Conservation (phyloP, 164 flowering plant genomes). For the Piper longum region DNA sequence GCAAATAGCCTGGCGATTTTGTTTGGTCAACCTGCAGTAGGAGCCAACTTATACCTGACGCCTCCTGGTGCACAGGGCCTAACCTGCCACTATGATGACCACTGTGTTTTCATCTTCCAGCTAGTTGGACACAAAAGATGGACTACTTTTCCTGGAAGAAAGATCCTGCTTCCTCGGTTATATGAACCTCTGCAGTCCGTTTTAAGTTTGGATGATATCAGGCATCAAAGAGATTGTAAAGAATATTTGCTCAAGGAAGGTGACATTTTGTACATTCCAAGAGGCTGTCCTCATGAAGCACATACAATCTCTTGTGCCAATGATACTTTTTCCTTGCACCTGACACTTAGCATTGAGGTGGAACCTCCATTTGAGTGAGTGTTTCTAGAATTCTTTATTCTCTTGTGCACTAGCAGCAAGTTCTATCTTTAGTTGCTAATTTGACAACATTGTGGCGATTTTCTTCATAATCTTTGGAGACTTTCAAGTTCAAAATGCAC, state of each 20-base stretch:
- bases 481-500: background rate
- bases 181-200: constrained; percentile 30
- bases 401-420: background rate
- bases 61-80: constrained; percentile 72
- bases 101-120: constrained; percentile 75
- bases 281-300: constrained; percentile 74
- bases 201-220: constrained; percentile 11
- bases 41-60: constrained; percentile 64
- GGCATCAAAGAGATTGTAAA: constrained; percentile 9
- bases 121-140: constrained; percentile 50
- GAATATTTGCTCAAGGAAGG: constrained; percentile 48
- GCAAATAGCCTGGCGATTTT: constrained; percentile 44
- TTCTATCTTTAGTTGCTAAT: too few species aligned
- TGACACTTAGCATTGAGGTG: constrained; percentile 64
- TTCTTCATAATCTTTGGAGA: background rate
- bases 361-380: constrained; percentile 87
- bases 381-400: background rate
- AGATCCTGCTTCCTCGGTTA: constrained; percentile 45
- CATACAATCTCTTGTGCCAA: constrained; percentile 20
- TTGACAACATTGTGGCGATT: background rate
- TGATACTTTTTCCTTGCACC: constrained; percentile 39
- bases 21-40: constrained; percentile 76
- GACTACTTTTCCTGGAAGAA: constrained; percentile 25
- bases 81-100: constrained; percentile 68
- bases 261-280: constrained; percentile 65